A percentile compares a stretch with the other conserved stretches of the same genome.
Evolutionary conservation across 2,329 filamentous ascomycete species (phyloP).

Genomic region (Madurella fahalii): DNA sequence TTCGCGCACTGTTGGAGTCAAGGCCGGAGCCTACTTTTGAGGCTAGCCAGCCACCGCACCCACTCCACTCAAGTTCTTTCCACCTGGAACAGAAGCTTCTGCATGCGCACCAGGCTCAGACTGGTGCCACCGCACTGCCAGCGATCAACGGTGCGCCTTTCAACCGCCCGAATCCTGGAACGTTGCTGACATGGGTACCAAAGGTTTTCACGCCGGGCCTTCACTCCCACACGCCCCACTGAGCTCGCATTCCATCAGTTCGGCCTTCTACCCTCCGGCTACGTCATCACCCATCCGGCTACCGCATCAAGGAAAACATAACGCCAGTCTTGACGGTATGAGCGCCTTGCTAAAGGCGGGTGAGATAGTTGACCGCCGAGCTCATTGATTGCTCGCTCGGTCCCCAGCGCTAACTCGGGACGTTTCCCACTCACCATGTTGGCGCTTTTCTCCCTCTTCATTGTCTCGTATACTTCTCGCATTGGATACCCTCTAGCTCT

Average conservation of each 20-base stretch:
- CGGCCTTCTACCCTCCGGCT: constrained; percentile 5
- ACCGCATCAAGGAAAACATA: constrained; percentile 26
- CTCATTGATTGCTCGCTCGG: constrained; percentile 7
- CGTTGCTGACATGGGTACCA: constrained; percentile 11
- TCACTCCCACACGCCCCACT: constrained; percentile 9
- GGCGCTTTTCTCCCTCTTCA: neutral
- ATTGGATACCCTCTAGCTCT: constrained; percentile 8
- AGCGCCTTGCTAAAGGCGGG: constrained; percentile 55
- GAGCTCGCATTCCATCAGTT: constrained; percentile 1
- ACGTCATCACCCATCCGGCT: neutral
- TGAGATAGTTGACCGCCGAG: constrained; percentile 52
- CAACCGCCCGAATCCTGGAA: neutral
- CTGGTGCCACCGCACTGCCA: constrained; percentile 7
- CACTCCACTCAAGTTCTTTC: constrained; percentile 1
- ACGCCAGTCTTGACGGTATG: constrained; percentile 50
- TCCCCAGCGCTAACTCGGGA: neutral
- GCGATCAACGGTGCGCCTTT: constrained; percentile 20
- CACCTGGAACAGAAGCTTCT: constrained; percentile 17
- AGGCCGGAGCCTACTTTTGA: constrained; percentile 27
- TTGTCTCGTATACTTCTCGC: constrained; percentile 1
- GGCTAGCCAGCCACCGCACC: constrained; percentile 9
- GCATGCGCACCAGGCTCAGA: constrained; percentile 13
- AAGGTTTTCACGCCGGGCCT: constrained; percentile 25
- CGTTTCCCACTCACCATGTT: neutral
- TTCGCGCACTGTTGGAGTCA: constrained; percentile 49